A percentile compares a stretch with the other conserved stretches of the same genome.
Conservation (phyloP, 768 basidiomycete species). For the Lactarius evosmus region DNA sequence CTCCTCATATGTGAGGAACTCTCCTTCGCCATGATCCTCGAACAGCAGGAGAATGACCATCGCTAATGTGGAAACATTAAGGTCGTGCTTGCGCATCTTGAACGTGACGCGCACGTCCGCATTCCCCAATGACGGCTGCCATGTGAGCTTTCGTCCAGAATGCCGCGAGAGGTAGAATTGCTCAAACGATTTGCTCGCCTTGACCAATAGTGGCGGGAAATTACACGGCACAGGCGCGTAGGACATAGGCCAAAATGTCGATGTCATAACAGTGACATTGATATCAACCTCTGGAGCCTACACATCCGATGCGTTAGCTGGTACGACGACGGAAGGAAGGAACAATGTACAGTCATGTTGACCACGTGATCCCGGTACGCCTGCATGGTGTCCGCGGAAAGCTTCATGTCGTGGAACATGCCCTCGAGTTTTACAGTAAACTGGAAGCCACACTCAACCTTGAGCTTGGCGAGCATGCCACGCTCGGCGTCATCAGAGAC, state of each 20-base stretch:
- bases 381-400: constrained; percentile 78
- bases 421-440: constrained; percentile 98
- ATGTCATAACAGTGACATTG: constrained; percentile 89
- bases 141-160: constrained; percentile 84
- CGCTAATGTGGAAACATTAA: constrained; percentile 90
- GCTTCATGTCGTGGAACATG: constrained; percentile 97
- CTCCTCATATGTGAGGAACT: constrained; percentile 76
- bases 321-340: constrained; percentile 2
- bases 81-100: constrained; percentile 74
- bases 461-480: constrained; percentile 95
- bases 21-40: constrained; percentile 62
- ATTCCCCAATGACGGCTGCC: constrained; percentile 87
- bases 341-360: constrained; percentile 54
- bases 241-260: constrained; percentile 93
- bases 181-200: constrained; percentile 75
- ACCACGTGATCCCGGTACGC: constrained; percentile 64
- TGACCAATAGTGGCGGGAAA: constrained; percentile 61
- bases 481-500: constrained; percentile 97
- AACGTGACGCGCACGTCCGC: constrained; percentile 86
- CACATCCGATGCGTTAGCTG: constrained; percentile 16
- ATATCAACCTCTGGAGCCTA: constrained; percentile 78
- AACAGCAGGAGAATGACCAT: constrained; percentile 87
- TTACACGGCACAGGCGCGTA: constrained; percentile 61
- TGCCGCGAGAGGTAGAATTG: constrained; percentile 87
- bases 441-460: constrained; percentile 92